A percentile compares a stretch with the other conserved stretches of the same genome.
Evolutionary conservation across 2,329 filamentous ascomycete genomes (phyloP).

Genomic region (Ophiocordyceps robertsii): DNA sequence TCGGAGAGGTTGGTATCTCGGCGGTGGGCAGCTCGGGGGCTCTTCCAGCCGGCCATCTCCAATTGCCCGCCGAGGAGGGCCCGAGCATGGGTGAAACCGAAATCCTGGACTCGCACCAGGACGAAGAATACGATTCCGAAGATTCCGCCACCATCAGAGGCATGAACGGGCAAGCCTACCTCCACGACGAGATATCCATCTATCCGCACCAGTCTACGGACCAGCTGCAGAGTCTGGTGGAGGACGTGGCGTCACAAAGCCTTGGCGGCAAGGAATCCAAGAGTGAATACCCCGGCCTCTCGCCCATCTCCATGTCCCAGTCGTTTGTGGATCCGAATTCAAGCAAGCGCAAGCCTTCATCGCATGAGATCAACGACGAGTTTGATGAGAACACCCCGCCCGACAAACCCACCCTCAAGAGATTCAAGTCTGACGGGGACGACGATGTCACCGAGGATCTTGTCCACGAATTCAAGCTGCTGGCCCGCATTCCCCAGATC

Average conservation of each 20-base stretch:
- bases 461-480: conserved; percentile 29
- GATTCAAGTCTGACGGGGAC: conserved; percentile 36
- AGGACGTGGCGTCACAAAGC: conserved; percentile 41
- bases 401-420: conserved; percentile 38
- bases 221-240: conserved; percentile 36
- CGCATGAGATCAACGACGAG: conserved; percentile 37
- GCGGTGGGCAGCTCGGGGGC: conserved; percentile 39
- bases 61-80: conserved; percentile 27
- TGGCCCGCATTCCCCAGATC: conserved; percentile 36
- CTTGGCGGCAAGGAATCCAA: conserved; percentile 31
- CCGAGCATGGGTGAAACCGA: conserved; percentile 23
- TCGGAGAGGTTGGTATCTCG: conserved; percentile 42
- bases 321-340: conserved; percentile 25
- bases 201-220: conserved; percentile 31
- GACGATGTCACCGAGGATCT: conserved; percentile 20
- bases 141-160: conserved; percentile 17
- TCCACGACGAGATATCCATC: conserved; percentile 20
- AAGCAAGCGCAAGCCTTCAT: conserved; percentile 42
- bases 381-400: conserved; percentile 23
- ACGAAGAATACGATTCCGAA: conserved; percentile 30
- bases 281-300: conserved; percentile 4
- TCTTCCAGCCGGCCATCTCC: conserved; percentile 33
- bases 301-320: conserved; percentile 12
- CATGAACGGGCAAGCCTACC: conserved; percentile 9
- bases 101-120: conserved; percentile 29